A percentile compares a stretch with the other conserved stretches of the same genome.
Evolutionary conservation across 352 stramenopile species (phyloP).

Genomic region (Peronosclerospora sorghi): DNA sequence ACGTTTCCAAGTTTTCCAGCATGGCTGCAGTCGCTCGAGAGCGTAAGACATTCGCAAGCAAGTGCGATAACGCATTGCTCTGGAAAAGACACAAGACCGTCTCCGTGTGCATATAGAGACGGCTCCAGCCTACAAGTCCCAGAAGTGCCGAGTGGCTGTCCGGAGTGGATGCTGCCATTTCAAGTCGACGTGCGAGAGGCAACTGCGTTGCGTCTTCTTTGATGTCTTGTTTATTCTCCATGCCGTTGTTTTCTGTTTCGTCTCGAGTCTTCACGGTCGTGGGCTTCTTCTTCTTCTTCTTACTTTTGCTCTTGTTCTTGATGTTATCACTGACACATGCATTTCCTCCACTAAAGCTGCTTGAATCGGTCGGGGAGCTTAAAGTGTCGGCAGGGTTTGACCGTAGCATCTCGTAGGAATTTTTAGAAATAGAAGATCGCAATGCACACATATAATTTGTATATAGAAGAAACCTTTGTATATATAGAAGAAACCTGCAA

Average conservation of each 20-base stretch:
- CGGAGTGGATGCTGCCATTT: conserved; percentile 52
- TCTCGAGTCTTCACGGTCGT: conserved; percentile 12
- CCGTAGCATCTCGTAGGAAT: neutral
- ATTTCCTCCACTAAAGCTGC: conserved; percentile 16
- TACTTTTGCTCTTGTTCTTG: conserved; percentile 3
- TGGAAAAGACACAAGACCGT: conserved; percentile 67
- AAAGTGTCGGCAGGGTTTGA: conserved; percentile 35
- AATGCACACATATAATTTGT: too few relatives aligned
- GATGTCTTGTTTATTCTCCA: conserved; percentile 1
- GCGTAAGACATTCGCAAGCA: conserved; percentile 51
- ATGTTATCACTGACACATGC: conserved; percentile 3
- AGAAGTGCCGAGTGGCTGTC: conserved; percentile 66
- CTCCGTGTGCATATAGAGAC: conserved; percentile 45
- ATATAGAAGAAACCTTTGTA: too few relatives aligned
- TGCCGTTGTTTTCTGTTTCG: conserved; percentile 3
- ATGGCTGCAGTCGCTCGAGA: conserved; percentile 20
- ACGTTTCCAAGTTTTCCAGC: conserved; percentile 41
- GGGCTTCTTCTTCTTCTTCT: conserved; percentile 13
- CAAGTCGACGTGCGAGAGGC: conserved; percentile 39
- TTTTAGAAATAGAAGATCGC: too few relatives aligned
- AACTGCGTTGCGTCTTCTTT: conserved; percentile 29
- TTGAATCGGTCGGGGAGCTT: conserved; percentile 18
- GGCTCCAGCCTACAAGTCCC: conserved; percentile 64
- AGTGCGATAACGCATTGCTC: conserved; percentile 42
- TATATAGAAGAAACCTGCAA: too few relatives aligned